Evolutionary conservation across 176 grass and related monocot genomes (phyloP).

Genomic region (Secale cereale): DNA sequence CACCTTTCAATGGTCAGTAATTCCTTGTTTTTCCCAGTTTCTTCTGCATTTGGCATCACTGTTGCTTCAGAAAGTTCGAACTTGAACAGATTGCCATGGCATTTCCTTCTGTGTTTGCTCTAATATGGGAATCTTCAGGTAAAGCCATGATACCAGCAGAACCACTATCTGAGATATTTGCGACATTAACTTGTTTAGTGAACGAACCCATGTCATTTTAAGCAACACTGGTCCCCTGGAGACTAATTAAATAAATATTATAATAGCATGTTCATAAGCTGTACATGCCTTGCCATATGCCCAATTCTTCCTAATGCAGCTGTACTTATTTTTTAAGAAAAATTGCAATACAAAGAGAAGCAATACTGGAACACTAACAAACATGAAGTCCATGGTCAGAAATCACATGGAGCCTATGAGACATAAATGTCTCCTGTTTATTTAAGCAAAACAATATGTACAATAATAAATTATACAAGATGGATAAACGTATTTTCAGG

Average conservation of each 20-base stretch:
- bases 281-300: neutral
- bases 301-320: neutral
- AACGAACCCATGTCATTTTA: neutral
- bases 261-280: neutral
- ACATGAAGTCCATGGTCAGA: no score
- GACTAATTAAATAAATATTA: neutral
- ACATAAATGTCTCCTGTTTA: neutral
- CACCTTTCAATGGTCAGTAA: conserved; percentile 19
- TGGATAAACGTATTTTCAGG: no score
- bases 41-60: conserved; percentile 8
- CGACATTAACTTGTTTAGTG: neutral
- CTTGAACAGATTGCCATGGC: neutral
- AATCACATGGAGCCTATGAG: no score
- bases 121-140: conserved; percentile 22
- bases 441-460: neutral
- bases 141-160: neutral
- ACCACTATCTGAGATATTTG: conserved; percentile 15
- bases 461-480: no score
- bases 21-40: conserved; percentile 6
- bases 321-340: no score
- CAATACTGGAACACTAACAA: no score
- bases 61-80: conserved; percentile 28
- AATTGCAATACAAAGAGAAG: no score
- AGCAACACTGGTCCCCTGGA: neutral
- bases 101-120: conserved; percentile 12